Conservation (phyloP, 1,284 basidiomycete species). For the Pascua sp. region DNA sequence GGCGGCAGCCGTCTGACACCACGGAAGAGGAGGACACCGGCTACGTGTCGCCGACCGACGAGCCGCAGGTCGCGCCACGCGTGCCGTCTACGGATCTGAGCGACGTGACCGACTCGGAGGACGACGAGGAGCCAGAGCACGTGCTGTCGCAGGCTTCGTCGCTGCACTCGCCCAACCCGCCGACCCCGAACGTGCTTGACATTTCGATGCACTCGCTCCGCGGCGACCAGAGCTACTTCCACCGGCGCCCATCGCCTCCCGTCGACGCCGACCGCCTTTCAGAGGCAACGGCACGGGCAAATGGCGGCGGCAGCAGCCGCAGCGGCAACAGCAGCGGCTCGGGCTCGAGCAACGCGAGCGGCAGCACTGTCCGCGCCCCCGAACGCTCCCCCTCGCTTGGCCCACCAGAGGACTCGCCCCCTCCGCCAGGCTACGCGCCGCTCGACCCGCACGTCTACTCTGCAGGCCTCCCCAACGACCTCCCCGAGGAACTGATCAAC, state of each 20-base stretch:
- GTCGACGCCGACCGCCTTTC: slow-evolving; percentile 1
- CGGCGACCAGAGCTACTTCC: slow-evolving; percentile 36
- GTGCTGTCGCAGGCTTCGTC: not conserved
- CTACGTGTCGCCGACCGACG: slow-evolving; percentile 48
- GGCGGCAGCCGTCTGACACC: not conserved
- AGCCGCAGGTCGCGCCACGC: slow-evolving; percentile 33
- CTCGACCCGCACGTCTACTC: slow-evolving; percentile 49
- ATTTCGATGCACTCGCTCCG: slow-evolving; percentile 53
- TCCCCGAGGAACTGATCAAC: slow-evolving; percentile 49
- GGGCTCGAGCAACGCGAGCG: not conserved
- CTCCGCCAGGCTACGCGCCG: slow-evolving; percentile 49
- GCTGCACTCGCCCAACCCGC: slow-evolving; percentile 48
- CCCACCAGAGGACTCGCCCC: slow-evolving; percentile 23
- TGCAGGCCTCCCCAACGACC: slow-evolving; percentile 46
- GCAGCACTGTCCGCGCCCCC: slow-evolving; percentile 4
- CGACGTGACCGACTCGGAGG: slow-evolving; percentile 28
- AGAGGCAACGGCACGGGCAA: not conserved
- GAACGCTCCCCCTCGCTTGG: slow-evolving; percentile 14
- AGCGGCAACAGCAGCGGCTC: not conserved
- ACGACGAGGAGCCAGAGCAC: slow-evolving; percentile 16
- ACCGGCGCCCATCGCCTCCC: slow-evolving; percentile 11
- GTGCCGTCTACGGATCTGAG: slow-evolving; percentile 20
- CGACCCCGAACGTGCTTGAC: slow-evolving; percentile 56
- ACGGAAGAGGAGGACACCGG: slow-evolving; percentile 7
- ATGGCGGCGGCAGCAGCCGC: not conserved